Evolutionary conservation across 2,329 filamentous ascomycete genomes (phyloP).

Genomic region (Raffaelea arxii): DNA sequence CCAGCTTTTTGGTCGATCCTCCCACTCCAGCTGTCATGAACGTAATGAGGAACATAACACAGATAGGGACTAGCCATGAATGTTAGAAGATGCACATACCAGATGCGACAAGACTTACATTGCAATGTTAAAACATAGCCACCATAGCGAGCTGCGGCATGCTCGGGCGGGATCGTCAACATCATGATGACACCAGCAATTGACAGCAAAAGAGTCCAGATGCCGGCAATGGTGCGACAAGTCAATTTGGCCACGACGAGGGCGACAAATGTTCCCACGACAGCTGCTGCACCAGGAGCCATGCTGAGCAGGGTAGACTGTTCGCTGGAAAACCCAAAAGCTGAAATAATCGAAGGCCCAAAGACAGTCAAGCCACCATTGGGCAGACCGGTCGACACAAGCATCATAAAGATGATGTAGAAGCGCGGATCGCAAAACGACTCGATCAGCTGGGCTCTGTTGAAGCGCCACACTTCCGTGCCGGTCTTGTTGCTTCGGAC

Average conservation of each 20-base stretch:
- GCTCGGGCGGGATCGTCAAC: background rate
- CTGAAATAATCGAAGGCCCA: conserved; percentile 42
- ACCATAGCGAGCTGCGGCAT: conserved; percentile 40
- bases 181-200: conserved; percentile 2
- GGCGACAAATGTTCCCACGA: conserved; percentile 43
- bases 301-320: conserved; percentile 27
- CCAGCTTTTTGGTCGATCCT: conserved; percentile 1
- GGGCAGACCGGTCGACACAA: conserved; percentile 27
- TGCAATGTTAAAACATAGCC: conserved; percentile 44
- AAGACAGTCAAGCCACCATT: background rate
- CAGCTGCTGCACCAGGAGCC: conserved; percentile 34
- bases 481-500: conserved; percentile 48
- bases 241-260: conserved; percentile 24
- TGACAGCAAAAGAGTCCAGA: conserved; percentile 42
- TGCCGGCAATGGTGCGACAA: conserved; percentile 38
- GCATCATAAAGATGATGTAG: conserved; percentile 46
- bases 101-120: conserved; percentile 5
- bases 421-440: conserved; percentile 35
- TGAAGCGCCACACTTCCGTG: conserved; percentile 45
- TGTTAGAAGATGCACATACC: conserved; percentile 9
- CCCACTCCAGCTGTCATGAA: conserved; percentile 35
- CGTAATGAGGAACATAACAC: conserved; percentile 32
- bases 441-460: conserved; percentile 43
- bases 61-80: conserved; percentile 27
- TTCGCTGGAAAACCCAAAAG: conserved; percentile 38